Evolutionary conservation across 306 rosid species (phyloP), one percentile per base, ranked within the genome.

Genomic region (Quercus mongolica): DNA sequence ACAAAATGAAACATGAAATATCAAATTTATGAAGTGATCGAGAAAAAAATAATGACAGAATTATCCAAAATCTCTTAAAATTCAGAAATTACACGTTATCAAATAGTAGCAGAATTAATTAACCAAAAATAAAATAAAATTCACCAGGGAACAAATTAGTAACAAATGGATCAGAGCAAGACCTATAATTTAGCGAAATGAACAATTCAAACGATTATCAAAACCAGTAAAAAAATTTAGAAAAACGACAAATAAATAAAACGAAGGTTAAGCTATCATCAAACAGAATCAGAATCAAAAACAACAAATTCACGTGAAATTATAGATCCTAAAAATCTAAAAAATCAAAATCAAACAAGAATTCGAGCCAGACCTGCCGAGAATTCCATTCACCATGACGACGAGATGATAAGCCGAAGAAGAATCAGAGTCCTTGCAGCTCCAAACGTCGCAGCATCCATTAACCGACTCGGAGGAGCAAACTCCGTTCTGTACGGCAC

Each of bases 311-410:
- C 52, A n/a, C 5, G 54, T n/a, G 52, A 10, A 68, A 68, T 35
- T 7, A 18, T 7, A 73, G 33, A 52, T 51, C 68, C 26, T 67
- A 35, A 18, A 67, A 4, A 2, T 31, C 3, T 3, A 1, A 67
- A 62, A 20, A 26, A 57, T 51, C 20, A 71, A 72, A 68, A 63
- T 65, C 2, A 76, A 23, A 75, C 23, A 30, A 44, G 17, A 20
- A 64, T 56, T 35, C 69, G 58, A 61, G 28, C 20, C 85, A 38
- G 23, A 95, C 98, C 93, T 92, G 80, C 99, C 99, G 30, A 96
- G 83, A 76, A 96, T 91, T 86, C 99, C 99, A 83, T 96, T 87
- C 70, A 91, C 97, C 99, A 91, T 89, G 70, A 96, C 91, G 67
- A 96, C 94, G 35, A 96, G 98, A 84, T 96, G 99, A 19, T 90